A percentile compares a stretch with the other conserved stretches of the same genome.
Conservation (phyloP, 495 filamentous ascomycete species). For the Paragyromitra xinjiangensis region DNA sequence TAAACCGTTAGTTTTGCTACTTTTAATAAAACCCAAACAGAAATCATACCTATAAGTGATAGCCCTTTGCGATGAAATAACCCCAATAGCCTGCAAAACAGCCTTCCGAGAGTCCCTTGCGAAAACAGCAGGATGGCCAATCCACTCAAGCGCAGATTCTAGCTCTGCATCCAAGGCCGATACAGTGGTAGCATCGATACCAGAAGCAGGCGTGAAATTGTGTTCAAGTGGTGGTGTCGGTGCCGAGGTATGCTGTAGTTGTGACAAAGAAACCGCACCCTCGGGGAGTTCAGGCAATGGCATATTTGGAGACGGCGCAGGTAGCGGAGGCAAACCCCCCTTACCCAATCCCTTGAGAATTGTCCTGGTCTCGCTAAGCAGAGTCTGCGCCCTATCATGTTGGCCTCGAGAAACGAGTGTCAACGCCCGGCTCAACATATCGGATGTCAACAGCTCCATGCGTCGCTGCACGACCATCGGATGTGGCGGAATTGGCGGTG, state of each 20-base stretch:
- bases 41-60: conserved; percentile 80
- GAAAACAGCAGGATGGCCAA: conserved; percentile 95
- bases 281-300: conserved; percentile 50
- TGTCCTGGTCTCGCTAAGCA: conserved; percentile 89
- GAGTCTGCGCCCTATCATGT: conserved; percentile 89
- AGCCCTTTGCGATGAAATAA: conserved; percentile 91
- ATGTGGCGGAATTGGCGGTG: conserved; percentile 93
- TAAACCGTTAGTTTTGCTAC: conserved; percentile 13
- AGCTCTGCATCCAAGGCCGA: conserved; percentile 89
- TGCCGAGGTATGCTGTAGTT: conserved; percentile 56
- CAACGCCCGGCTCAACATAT: conserved; percentile 94
- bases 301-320: conserved; percentile 61
- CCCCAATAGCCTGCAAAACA: conserved; percentile 93
- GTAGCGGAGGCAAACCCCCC: conserved; percentile 92
- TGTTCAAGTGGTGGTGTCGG: conserved; percentile 63
- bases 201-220: conserved; percentile 72
- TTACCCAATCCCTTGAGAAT: conserved; percentile 97
- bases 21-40: not conserved
- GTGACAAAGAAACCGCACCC: conserved; percentile 44
- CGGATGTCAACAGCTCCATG: conserved; percentile 97
- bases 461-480: conserved; percentile 94
- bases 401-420: conserved; percentile 91
- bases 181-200: conserved; percentile 81
- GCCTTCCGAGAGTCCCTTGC: conserved; percentile 94
- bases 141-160: conserved; percentile 96